Conservation (phyloP, 306 rosid species). For the Rosa chinensis region DNA sequence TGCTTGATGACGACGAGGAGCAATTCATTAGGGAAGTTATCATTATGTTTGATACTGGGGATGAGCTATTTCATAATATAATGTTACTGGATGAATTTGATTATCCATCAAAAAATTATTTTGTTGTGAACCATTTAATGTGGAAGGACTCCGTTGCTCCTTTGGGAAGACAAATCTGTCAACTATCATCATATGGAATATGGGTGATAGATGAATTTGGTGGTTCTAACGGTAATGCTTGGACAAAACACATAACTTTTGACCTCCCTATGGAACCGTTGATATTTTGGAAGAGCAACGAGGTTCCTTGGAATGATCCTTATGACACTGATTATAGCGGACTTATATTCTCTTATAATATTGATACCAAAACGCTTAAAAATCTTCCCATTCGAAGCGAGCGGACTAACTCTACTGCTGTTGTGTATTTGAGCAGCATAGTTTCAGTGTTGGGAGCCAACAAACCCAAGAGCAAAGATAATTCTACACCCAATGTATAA, state of each 20-base stretch:
- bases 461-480: not conserved
- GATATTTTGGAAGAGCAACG: not conserved
- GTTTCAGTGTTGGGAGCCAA: not conserved
- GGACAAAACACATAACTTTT: slow-evolving; percentile 1
- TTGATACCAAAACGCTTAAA: not conserved
- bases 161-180: too few species aligned
- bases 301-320: not conserved
- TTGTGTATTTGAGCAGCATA: not conserved
- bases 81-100: not conserved
- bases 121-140: not conserved
- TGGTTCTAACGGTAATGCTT: not conserved
- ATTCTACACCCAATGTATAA: not conserved
- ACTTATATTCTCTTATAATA: not conserved
- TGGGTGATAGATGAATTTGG: not conserved
- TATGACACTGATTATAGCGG: not conserved
- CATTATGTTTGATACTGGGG: not conserved
- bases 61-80: not conserved
- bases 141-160: not conserved
- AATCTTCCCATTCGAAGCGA: not conserved
- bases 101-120: not conserved
- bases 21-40: too few species aligned
- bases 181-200: not conserved
- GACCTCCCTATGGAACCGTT: not conserved
- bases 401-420: not conserved
- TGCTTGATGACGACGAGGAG: too few species aligned